Conservation (phyloP, 164 flowering plant genomes). For the Piper longum region DNA sequence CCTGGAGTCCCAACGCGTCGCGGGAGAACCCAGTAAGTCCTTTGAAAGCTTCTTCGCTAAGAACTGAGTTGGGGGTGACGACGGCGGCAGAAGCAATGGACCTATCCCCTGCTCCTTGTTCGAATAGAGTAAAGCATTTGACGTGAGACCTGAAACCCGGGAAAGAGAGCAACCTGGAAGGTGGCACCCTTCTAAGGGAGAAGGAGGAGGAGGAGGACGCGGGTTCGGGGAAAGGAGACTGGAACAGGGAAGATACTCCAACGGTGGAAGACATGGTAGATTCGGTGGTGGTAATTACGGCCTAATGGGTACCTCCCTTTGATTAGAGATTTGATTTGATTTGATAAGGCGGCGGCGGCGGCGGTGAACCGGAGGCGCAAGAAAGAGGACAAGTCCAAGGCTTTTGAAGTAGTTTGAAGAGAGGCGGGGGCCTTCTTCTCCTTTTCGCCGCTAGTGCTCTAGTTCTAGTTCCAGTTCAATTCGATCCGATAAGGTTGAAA, state of each 20-base stretch:
- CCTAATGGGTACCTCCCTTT: no score
- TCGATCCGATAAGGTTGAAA: neutral
- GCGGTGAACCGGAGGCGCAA: neutral
- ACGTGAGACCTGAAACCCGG: constrained; percentile 1
- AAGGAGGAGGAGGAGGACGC: constrained; percentile 7
- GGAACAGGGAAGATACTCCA: constrained; percentile 31
- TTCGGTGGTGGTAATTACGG: no score
- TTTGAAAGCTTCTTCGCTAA: constrained; percentile 62
- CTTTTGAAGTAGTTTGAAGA: no score
- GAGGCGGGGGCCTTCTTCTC: no score
- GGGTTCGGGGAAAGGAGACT: constrained; percentile 19
- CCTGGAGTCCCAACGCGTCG: constrained; percentile 6
- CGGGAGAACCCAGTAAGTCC: constrained; percentile 23
- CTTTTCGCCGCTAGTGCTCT: no score
- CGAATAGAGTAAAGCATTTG: constrained; percentile 4
- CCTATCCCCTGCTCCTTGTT: constrained; percentile 1
- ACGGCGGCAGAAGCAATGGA: constrained; percentile 26
- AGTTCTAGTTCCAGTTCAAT: neutral
- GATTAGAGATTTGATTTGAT: no score
- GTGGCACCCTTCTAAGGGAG: constrained; percentile 1
- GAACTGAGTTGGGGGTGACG: constrained; percentile 55
- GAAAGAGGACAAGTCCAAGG: no score
- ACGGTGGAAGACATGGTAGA: constrained; percentile 31
- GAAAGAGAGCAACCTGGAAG: constrained; percentile 12
- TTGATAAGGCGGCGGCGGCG: neutral